Evolutionary conservation across 2,329 filamentous ascomycete genomes (phyloP).

Genomic region (Fusarium sulawesiense): DNA sequence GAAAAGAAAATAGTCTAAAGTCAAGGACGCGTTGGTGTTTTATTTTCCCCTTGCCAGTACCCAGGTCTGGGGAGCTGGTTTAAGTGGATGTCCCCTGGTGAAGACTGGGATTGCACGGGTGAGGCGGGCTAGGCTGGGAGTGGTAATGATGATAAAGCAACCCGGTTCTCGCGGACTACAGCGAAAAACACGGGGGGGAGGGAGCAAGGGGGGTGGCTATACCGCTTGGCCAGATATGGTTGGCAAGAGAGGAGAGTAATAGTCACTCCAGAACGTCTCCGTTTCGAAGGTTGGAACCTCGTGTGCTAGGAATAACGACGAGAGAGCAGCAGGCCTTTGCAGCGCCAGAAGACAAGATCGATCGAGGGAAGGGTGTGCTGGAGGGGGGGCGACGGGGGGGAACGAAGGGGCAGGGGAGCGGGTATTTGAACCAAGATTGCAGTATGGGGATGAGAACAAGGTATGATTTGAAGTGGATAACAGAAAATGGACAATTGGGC

Average conservation of each 20-base stretch:
- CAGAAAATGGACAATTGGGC: conserved; percentile 35
- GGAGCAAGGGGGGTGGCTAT: conserved; percentile 45
- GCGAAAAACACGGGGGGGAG: conserved; percentile 43
- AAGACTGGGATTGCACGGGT: conserved; percentile 63
- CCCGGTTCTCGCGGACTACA: conserved; percentile 49
- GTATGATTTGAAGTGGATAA: conserved; percentile 53
- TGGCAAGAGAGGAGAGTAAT: conserved; percentile 27
- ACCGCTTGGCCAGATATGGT: conserved; percentile 45
- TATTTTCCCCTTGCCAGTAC: conserved; percentile 61
- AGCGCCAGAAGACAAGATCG: conserved; percentile 46
- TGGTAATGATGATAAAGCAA: conserved; percentile 55
- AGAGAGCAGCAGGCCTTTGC: conserved; percentile 42
- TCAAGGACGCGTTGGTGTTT: conserved; percentile 62
- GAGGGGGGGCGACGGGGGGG: conserved; percentile 45
- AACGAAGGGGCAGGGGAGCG: conserved; percentile 49
- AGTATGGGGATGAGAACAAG: conserved; percentile 47
- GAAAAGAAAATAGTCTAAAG: conserved; percentile 55
- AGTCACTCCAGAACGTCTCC: conserved; percentile 30
- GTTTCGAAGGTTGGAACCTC: conserved; percentile 34
- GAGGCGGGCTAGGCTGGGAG: conserved; percentile 61
- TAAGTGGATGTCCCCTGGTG: conserved; percentile 54
- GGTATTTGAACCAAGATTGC: conserved; percentile 51
- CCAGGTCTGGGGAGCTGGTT: conserved; percentile 59
- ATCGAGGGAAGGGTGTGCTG: conserved; percentile 47
- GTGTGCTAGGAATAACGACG: conserved; percentile 37